Conservation (phyloP, 192 early-diverging fungal species). For the Dissophora ornata region DNA sequence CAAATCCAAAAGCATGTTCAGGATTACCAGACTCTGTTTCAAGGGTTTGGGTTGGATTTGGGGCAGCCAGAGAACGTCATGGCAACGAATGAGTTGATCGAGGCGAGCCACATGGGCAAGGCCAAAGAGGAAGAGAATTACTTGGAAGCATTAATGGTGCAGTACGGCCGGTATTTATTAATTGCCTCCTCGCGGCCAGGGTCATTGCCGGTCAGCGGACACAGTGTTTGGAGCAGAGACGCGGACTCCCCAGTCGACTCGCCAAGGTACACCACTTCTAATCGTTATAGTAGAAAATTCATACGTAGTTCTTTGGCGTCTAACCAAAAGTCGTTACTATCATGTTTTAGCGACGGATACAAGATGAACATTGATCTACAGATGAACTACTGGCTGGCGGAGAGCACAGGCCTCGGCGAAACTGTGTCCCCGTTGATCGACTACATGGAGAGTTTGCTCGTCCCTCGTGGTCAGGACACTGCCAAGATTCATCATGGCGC, state of each 20-base stretch:
- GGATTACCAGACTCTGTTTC: slow-evolving; percentile 26
- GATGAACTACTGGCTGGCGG: slow-evolving; percentile 53
- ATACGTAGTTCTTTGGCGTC: no score
- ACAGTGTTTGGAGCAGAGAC: slow-evolving; percentile 12
- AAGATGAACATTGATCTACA: slow-evolving; percentile 43
- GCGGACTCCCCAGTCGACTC: not conserved
- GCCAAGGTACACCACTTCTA: slow-evolving; percentile 9
- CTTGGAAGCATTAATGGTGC: slow-evolving; percentile 30
- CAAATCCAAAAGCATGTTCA: slow-evolving; percentile 32
- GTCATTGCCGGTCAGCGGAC: slow-evolving; percentile 42
- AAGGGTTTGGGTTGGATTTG: slow-evolving; percentile 14
- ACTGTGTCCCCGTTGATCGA: slow-evolving; percentile 51
- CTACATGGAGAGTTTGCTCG: slow-evolving; percentile 40
- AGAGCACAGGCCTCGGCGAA: slow-evolving; percentile 44
- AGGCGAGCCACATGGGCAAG: not conserved
- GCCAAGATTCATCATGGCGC: slow-evolving; percentile 34
- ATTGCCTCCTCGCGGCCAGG: slow-evolving; percentile 43
- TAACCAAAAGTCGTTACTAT: no score
- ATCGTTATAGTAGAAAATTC: no score
- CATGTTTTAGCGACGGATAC: slow-evolving; percentile 27
- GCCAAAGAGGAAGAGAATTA: slow-evolving; percentile 19
- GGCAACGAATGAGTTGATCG: slow-evolving; percentile 32
- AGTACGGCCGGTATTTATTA: slow-evolving; percentile 45
- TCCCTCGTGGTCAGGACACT: slow-evolving; percentile 49
- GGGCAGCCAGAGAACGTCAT: slow-evolving; percentile 13